These are phyloP conservation scores for Cercis canadensis DNA, from an alignment of 306 rosid species.

Conservation along the genomic window DNA sequence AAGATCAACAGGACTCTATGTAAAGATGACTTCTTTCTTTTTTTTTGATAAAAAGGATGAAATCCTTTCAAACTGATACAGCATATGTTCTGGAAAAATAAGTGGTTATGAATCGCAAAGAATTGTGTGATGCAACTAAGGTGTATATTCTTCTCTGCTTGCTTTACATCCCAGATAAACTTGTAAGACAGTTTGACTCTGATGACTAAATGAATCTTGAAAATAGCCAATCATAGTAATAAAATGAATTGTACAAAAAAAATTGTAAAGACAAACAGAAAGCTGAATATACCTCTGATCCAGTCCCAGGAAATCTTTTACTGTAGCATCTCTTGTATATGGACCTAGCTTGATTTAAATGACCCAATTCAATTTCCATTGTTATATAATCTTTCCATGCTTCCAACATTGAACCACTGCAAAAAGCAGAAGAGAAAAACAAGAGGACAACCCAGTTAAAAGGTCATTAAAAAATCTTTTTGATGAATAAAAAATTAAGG, in stretches of 20 bases:
- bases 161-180: background rate
- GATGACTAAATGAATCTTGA: background rate
- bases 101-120: background rate
- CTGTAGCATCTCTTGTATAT: slow-evolving; percentile 85
- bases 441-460: background rate
- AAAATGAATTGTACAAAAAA: slow-evolving; percentile 1
- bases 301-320: slow-evolving; percentile 76
- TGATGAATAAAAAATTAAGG: slow-evolving; percentile 27
- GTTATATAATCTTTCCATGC: slow-evolving; percentile 83
- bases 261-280: slow-evolving; percentile 16
- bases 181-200: background rate
- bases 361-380: slow-evolving; percentile 79
- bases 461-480: slow-evolving; percentile 11
- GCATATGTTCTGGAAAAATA: background rate
- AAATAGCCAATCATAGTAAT: background rate
- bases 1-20: background rate
- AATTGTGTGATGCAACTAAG: slow-evolving; percentile 13
- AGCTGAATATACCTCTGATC: slow-evolving; percentile 75
- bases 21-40: background rate
- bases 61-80: background rate
- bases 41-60: too few species aligned
- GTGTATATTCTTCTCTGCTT: slow-evolving; percentile 10
- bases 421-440: slow-evolving; percentile 17
- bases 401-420: slow-evolving; percentile 82
- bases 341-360: slow-evolving; percentile 79